Evolutionary conservation across 2,329 filamentous ascomycete species (phyloP), one percentile per base, ranked within the genome.

Genomic region (Pseudopyrenochaeta lycopersici): DNA sequence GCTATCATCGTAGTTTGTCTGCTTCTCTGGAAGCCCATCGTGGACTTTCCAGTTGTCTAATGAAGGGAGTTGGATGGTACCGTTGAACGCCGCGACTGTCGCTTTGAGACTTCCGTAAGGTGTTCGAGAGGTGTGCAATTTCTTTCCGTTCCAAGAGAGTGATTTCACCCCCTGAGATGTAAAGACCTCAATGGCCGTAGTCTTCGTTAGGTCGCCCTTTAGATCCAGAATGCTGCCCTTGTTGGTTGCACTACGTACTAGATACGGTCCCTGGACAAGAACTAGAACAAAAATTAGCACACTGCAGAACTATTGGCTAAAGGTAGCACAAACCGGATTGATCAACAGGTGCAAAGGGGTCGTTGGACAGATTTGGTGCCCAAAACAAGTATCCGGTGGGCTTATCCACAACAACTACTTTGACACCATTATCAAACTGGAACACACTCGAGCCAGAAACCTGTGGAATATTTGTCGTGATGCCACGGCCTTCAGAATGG

Each of bases 21-120:
- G 55, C 23, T 79, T 76, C 64, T 85, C 83, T 0, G 83, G 83
- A 18, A 85, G 73, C 43, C 76, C 74, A 58, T 84, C 80, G 2
- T 75, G 58, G 9, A 77, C 78, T 61, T 79, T 81, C 83, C 83
- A 85, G 0, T 71, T 62, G 0, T 67, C 70, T 0, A 85, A 66
- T 0, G 72, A 42, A 0, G 82, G 81, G 0, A 84, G 70, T 10
- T 60, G 39, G 17, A 72, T 66, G 4, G 57, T 67, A 6, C 56
- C 48, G 15, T 66, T 66, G 29, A 68, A 58, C 5, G 63, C 61
- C 29, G 61, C 35, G 27, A 77, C 56, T 3, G 56, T 58, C 4
- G 72, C 76, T 36, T 66, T 72, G 20, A 78, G 52, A 51, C 70
- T 76, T 41, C 75, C 74, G 52, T 78, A 77, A 2, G 64, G 43